Conservation (phyloP, 805 yeast species). For the Candida dajiaensis region DNA sequence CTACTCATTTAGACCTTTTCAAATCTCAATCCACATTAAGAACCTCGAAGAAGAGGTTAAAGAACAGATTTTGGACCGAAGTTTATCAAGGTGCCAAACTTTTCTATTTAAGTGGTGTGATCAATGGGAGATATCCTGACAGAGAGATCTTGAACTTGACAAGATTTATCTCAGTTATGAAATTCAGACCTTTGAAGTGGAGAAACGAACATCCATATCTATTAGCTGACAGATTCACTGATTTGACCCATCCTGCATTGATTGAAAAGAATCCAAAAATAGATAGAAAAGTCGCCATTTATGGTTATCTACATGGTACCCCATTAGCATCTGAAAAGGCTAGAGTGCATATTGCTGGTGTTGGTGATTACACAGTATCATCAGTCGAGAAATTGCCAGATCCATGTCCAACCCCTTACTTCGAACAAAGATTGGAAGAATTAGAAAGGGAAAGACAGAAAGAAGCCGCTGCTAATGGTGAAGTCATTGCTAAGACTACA, state of each 20-base stretch:
- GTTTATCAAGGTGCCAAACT: constrained; percentile 97
- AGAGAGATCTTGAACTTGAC: constrained; percentile 89
- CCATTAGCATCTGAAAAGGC: constrained; percentile 66
- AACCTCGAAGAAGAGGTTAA: constrained; percentile 85
- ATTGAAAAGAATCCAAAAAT: constrained; percentile 75
- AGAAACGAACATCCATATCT: constrained; percentile 96
- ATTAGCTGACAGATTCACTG: constrained; percentile 86
- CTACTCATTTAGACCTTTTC: constrained; percentile 93
- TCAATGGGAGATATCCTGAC: constrained; percentile 97
- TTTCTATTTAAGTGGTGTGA: constrained; percentile 89
- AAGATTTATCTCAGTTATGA: constrained; percentile 93
- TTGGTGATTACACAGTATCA: constrained; percentile 78
- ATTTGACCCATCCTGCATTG: constrained; percentile 84
- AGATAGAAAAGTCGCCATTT: constrained; percentile 85
- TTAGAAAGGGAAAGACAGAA: constrained; percentile 68
- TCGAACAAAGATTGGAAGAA: constrained; percentile 80
- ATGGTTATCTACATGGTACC: constrained; percentile 94
- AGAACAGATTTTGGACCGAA: constrained; percentile 97
- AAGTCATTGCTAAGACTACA: constrained; percentile 49
- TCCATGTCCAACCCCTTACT: constrained; percentile 97
- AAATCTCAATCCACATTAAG: constrained; percentile 84
- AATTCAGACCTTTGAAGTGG: constrained; percentile 98
- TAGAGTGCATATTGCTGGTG: constrained; percentile 89
- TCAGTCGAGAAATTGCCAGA: constrained; percentile 88
- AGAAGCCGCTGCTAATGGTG: constrained; percentile 57